Evolutionary conservation across 108 stramenopile genomes (phyloP), one percentile per base, ranked within the genome.

Genomic region (Nannochloropsis gaditana): DNA sequence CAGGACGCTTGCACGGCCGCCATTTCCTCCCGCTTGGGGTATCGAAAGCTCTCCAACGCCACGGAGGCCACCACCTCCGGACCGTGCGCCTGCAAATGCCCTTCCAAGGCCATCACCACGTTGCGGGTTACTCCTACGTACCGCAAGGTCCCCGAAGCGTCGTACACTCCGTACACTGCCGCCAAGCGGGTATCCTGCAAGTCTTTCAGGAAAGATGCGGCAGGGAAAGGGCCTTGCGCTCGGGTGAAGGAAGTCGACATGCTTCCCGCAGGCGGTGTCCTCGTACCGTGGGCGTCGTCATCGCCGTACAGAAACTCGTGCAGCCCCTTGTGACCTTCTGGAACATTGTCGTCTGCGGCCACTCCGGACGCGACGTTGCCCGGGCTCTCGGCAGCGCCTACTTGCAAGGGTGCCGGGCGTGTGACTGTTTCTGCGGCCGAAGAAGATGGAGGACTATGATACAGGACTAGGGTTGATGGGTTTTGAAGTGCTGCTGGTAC

Each of bases 11-110:
- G 84, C 81, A 84, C 15, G 9, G 80, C 84, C 11, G 84, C 87
- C 87, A 88, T 88, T 45, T 82, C 80, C 44, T 44, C 84, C 45
- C 87, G 87, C 44, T 88, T 88, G 41, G 87, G 87, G 43, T 82
- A 88, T 50, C 82, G 81, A 81, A 88, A 88, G 43, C 87, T 87
- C 45, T 83, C 79, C 87, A 87, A n/a, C 59, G 59, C 59, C 59
- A 73, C 59, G 59, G 59, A 73, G 19, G 59, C 15, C 19, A 73
- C 59, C 5, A 73, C 59, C 59, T 73, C 59, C 3, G 59, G 19
- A 15, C 59, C 59, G n/a, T 73, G 59, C 59, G 8, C 59, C 59
- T 73, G 59, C n/a, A 73, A n/a, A n/a, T 73, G 59, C 59, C 59
- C 59, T 73, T 15, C n/a, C 19, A 73, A n/a, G 19, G 59, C 15